These are phyloP conservation scores for Agrocybe praecox DNA, from an alignment of 768 basidiomycete genomes.

Conservation along the genomic window DNA sequence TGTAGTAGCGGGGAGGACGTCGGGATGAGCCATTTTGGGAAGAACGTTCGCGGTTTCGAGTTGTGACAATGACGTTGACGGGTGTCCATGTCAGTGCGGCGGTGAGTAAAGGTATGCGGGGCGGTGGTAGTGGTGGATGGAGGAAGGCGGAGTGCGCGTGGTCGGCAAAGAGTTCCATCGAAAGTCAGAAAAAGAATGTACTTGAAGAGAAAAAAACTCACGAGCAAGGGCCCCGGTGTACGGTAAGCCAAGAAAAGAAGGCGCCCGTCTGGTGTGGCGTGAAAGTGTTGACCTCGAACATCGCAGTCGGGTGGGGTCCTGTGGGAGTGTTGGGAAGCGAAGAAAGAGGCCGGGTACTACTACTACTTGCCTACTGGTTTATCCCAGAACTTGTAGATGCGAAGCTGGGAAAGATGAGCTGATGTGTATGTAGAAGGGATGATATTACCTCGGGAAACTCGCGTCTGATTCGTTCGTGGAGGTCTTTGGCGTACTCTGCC, in stretches of 20 bases:
- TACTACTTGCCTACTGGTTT: conserved; percentile 63
- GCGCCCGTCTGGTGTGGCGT: conserved; percentile 70
- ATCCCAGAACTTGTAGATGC: conserved; percentile 65
- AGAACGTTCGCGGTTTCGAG: too few relatives aligned
- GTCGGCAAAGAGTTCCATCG: neutral
- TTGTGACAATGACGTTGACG: neutral
- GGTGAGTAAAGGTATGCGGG: too few relatives aligned
- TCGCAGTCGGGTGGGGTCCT: conserved; percentile 70
- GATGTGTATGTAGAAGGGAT: neutral
- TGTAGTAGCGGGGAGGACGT: too few relatives aligned
- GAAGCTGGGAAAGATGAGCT: conserved; percentile 40
- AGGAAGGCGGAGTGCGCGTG: neutral
- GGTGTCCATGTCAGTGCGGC: too few relatives aligned
- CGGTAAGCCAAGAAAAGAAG: conserved; percentile 67
- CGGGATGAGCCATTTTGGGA: too few relatives aligned
- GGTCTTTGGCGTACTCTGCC: conserved; percentile 47
- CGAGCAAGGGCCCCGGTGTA: conserved; percentile 74
- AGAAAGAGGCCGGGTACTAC: conserved; percentile 17
- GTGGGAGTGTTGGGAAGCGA: neutral
- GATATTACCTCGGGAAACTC: conserved; percentile 68
- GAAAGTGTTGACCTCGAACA: conserved; percentile 75
- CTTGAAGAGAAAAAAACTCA: conserved; percentile 34
- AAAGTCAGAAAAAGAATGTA: neutral
- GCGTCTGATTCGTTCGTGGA: conserved; percentile 59
- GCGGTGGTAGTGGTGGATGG: too few relatives aligned